Base-by-base conservation (phyloP, 371 early-diverging fungal species). In the Basidiobolus meristosporus region DNA sequence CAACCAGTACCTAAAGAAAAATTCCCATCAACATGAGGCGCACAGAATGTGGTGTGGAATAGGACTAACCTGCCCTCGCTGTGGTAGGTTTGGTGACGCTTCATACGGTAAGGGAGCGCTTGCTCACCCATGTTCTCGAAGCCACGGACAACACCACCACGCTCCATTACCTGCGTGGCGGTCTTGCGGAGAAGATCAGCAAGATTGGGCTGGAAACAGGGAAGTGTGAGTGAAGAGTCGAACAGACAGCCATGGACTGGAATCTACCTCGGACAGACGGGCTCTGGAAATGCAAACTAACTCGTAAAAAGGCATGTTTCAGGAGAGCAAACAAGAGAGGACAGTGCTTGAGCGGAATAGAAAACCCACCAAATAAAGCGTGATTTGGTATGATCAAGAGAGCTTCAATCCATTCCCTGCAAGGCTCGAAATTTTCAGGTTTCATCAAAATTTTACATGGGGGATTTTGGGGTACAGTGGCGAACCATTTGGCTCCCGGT, bases 121-220 rank as follows among this genome's bases (percentile, higher is more conserved):
- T 57, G 55, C 21, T 62, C 63, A n/a, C 75, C 76, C 51, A 75
- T 57, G 44, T 70, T 71, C 39, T 72, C 64, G 44, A 86, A 67
- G 15, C 66, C 65, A 39, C 82, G 63, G 28, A 86, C 83, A 44
- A 83, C 82, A 35, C 87, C 87, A 28, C 78, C 74, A 40, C 57
- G 62, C 43, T 79, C 67, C 40, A 86, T 50, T 31, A 86, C 70
- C 35, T 66, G 68, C 38, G 63, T 56, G 12, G 82, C 81, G 18
- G 76, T 59, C 22, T 59, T 61, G 49, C 69, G 69, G 47, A 82
- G 53, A 42, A 82, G 56, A 52, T 71, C 73, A 48, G 70, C 65
- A 50, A 69, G 51, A 40, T 70, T 65, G 44, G 57, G 60, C 76
- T 76, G 45, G 16, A 22, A 12, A 31, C 7, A 19, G 39, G 9